Evolutionary conservation across 2,329 filamentous ascomycete species (phyloP), one percentile per base, ranked within the genome.

Genomic region (Sclerotinia glacialis): DNA sequence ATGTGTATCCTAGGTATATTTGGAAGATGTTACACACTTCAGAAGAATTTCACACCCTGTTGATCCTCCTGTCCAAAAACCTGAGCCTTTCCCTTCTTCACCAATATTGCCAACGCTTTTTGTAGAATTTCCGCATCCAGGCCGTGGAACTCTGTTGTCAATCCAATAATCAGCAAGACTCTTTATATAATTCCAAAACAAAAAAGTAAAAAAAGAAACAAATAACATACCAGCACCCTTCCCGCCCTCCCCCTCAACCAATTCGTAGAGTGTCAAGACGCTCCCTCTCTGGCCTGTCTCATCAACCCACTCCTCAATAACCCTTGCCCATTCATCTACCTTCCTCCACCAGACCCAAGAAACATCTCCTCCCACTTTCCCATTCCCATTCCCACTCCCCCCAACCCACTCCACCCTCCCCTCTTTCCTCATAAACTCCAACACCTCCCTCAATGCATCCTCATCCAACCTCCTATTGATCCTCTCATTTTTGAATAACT

Each of bases 41-140:
- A 97, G 77, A 98, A 98, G 81, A 99, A 98, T 81, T 99, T 99
- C 71, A 98, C 92, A 74, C 95, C 95, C 74, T 91, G 87, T 68
- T 91, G 90, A 76, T 94, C 92, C 74, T 94, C 93, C 64, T 87
- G 86, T 44, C 94, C 94, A 80, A 99, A 98, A 34, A 98, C 87
- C 78, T 98, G 94, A 18, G 93, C 94, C 79, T 91, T 96, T 72
- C 93, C 93, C 69, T 89, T 86, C 83, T 96, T 97, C 46, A 96
- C 93, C 59, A 97, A 83, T 60, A 95, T 83, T 68, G 86, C 85
- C 59, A 99, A 82, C 47, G 91, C 89, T 77, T 89, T 93, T 71
- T 90, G 85, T 74, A 99, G 83, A 69, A 97, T 78, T 31, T 93
- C 91, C 55, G 84, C 82, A 76, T 98, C 93, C 82, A 99, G 90